Conservation (phyloP, 1,284 basidiomycete species). For the Rhodotorula sp. region DNA sequence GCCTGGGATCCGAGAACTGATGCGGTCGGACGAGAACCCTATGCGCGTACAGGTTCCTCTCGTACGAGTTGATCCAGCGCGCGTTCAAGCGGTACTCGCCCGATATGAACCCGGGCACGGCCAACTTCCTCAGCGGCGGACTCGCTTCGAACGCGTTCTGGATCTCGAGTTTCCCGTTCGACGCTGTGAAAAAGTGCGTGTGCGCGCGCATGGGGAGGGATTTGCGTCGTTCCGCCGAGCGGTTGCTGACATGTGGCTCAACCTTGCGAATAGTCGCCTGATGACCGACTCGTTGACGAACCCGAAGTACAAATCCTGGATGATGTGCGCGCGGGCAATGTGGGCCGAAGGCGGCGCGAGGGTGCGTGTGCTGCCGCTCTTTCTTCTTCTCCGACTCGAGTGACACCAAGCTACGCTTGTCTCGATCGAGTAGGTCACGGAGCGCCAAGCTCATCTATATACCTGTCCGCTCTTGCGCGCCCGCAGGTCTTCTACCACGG, state of each 20-base stretch:
- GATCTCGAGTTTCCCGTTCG: slow-evolving; percentile 50
- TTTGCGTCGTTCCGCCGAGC: slow-evolving; percentile 54
- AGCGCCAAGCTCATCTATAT: no score
- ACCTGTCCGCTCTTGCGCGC: no score
- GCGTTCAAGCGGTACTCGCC: slow-evolving; percentile 31
- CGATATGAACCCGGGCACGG: slow-evolving; percentile 49
- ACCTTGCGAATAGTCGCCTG: slow-evolving; percentile 41
- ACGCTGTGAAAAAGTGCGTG: slow-evolving; percentile 71
- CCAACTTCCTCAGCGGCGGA: slow-evolving; percentile 68
- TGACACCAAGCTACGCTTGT: neutral
- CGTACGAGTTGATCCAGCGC: slow-evolving; percentile 47
- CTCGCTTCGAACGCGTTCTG: slow-evolving; percentile 48
- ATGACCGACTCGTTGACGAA: slow-evolving; percentile 58
- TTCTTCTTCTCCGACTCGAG: neutral
- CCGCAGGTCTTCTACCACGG: slow-evolving; percentile 58
- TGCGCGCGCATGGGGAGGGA: slow-evolving; percentile 16
- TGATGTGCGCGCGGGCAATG: slow-evolving; percentile 58
- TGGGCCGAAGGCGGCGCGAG: slow-evolving; percentile 55
- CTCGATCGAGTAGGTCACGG: neutral
- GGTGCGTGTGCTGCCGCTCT: slow-evolving; percentile 17
- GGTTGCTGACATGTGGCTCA: neutral
- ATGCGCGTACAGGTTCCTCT: slow-evolving; percentile 44
- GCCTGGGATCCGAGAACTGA: neutral
- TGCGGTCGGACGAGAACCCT: neutral
- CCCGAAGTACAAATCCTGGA: slow-evolving; percentile 53